Evolutionary conservation across 306 rosid species (phyloP), one percentile per base, ranked within the genome.

Genomic region (Quercus gilva): DNA sequence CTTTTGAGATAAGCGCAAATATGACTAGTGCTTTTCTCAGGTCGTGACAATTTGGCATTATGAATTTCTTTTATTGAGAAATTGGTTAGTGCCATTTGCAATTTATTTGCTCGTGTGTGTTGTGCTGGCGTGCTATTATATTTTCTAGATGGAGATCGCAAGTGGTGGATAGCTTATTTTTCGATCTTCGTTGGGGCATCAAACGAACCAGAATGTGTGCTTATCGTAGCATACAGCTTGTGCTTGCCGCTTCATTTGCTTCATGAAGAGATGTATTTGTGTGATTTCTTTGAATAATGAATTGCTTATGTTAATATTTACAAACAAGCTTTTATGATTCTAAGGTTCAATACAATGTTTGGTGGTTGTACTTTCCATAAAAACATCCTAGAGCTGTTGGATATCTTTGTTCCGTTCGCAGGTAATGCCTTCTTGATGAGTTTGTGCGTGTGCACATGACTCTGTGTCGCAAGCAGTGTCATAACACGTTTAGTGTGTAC

Each of bases 21-120:
- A 0, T 49, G 53, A 13, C 15, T 49, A 0, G 1, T 49, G 17
- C 17, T 49, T 49, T 49, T 10, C 5, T 49, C 0, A 17, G 1
- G 5, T 49, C 0, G 4, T 49, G 17, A 49, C 53, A 12, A 49
- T 49, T 59, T 8, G 65, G 31, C 23, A 0, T 0, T 23, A 7
- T 11, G 15, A 23, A n/a, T 59, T 59, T 0, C 0, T 59, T 23
- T 59, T 23, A 26, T 20, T 59, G 17, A 6, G 29, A 23, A 59
- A 59, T 23, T 3, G 13, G 13, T 59, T 13, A 3, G 65, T n/a
- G 25, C 26, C 3, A 29, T 64, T 2, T 35, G 25, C 25, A 67
- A 18, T 35, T 45, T 67, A 33, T 7, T 67, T 67, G 6, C 41
- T 5, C 12, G 4, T 14, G 10, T 26, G 31, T 21, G 3, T 60